Conservation (phyloP, 1,139 yeast genomes). For the Suhomyces taliae region DNA sequence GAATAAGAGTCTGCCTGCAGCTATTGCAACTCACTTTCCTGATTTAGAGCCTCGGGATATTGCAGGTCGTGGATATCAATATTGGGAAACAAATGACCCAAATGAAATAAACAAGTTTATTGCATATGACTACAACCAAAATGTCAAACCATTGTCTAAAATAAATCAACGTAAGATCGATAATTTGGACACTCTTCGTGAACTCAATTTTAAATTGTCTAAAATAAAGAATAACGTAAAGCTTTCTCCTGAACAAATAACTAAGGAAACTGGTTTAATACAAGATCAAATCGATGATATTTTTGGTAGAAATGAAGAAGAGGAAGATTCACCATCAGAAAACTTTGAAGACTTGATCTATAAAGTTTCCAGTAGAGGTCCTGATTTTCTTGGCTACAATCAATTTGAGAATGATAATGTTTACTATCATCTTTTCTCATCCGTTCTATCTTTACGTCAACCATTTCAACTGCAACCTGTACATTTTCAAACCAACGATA, state of each 20-base stretch:
- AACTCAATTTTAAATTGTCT: slow-evolving; percentile 22
- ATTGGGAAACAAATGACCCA: slow-evolving; percentile 26
- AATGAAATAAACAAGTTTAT: slow-evolving; percentile 15
- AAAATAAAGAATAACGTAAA: slow-evolving; percentile 34
- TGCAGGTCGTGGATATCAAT: background rate
- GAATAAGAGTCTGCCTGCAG: background rate
- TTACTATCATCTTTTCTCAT: slow-evolving; percentile 49
- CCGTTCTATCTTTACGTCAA: slow-evolving; percentile 74
- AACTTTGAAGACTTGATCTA: slow-evolving; percentile 6
- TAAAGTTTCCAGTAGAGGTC: slow-evolving; percentile 22
- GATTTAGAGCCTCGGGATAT: background rate
- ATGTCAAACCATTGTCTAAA: slow-evolving; percentile 17
- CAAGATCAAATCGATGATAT: slow-evolving; percentile 8
- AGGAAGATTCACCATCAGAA: background rate
- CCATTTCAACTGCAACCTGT: slow-evolving; percentile 79
- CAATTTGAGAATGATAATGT: slow-evolving; percentile 12
- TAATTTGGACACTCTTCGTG: slow-evolving; percentile 24
- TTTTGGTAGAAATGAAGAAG: background rate
- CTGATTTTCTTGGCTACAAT: slow-evolving; percentile 17
- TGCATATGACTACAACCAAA: slow-evolving; percentile 16
- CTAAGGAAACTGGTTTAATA: slow-evolving; percentile 5
- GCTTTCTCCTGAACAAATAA: slow-evolving; percentile 17
- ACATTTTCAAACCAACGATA: slow-evolving; percentile 22
- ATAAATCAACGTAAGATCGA: slow-evolving; percentile 28
- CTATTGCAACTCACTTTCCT: background rate